Evolutionary conservation across 2,329 filamentous ascomycete species (phyloP).

Genomic region (Colletotrichum salicis): DNA sequence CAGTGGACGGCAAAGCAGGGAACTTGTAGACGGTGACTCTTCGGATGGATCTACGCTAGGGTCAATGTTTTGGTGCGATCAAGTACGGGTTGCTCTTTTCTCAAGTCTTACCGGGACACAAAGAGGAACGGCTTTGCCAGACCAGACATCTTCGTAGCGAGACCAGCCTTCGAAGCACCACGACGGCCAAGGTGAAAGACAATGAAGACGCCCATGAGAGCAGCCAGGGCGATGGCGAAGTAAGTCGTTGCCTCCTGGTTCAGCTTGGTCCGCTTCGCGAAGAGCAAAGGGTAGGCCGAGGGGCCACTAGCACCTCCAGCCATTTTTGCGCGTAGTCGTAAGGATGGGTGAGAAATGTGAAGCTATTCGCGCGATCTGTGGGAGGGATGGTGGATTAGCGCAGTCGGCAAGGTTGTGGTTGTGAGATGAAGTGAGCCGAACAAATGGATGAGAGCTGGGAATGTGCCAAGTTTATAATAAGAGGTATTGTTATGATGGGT

Average conservation of each 20-base stretch:
- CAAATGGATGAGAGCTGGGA: neutral
- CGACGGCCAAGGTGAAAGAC: slow-evolving; percentile 30
- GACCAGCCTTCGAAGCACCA: slow-evolving; percentile 19
- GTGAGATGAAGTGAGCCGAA: neutral
- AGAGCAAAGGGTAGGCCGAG: slow-evolving; percentile 17
- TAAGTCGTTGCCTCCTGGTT: slow-evolving; percentile 41
- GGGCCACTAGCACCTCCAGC: slow-evolving; percentile 11
- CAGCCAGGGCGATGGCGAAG: slow-evolving; percentile 36
- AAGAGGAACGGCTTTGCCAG: slow-evolving; percentile 23
- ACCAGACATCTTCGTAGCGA: slow-evolving; percentile 12
- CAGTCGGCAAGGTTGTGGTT: neutral
- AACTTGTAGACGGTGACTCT: slow-evolving; percentile 30
- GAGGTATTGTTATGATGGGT: neutral
- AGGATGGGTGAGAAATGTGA: neutral
- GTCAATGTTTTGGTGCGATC: neutral
- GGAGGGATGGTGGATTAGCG: neutral
- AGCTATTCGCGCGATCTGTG: neutral
- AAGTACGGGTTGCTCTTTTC: neutral
- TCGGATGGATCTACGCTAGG: slow-evolving; percentile 21
- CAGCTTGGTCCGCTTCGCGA: slow-evolving; percentile 34
- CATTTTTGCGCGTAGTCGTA: slow-evolving; percentile 10
- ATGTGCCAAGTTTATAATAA: slow-evolving; percentile 26
- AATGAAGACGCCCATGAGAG: slow-evolving; percentile 27
- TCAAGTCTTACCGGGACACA: slow-evolving; percentile 26
- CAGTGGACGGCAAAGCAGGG: slow-evolving; percentile 36